A percentile compares a stretch with the other conserved stretches of the same genome.
Evolutionary conservation across 1,284 basidiomycete genomes (phyloP).

Genomic region (Ustilago trichophora): DNA sequence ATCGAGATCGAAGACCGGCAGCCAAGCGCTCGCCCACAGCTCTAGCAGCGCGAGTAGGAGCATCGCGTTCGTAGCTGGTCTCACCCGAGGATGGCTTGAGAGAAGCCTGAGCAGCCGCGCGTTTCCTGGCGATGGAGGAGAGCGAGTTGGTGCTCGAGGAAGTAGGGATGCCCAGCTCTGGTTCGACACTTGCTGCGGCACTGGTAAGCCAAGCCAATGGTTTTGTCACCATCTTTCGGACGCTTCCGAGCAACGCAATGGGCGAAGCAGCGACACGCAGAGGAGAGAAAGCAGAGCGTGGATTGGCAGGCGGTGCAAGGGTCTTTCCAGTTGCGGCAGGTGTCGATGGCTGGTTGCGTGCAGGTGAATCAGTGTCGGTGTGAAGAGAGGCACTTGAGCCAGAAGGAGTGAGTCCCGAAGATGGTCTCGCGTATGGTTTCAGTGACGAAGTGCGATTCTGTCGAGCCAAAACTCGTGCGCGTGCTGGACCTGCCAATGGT

Average conservation of each 20-base stretch:
- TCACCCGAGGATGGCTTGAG: slow-evolving; percentile 6
- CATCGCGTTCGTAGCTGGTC: slow-evolving; percentile 20
- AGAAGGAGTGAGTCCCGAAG: slow-evolving; percentile 10
- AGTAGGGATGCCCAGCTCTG: slow-evolving; percentile 34
- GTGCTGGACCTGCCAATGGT: slow-evolving; percentile 38
- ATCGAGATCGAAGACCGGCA: slow-evolving; percentile 35
- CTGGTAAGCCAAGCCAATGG: slow-evolving; percentile 50
- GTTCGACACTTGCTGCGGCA: slow-evolving; percentile 23
- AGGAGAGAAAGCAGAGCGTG: slow-evolving; percentile 39
- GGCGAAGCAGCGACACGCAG: slow-evolving; percentile 42
- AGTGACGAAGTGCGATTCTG: slow-evolving; percentile 38
- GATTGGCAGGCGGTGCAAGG: slow-evolving; percentile 21
- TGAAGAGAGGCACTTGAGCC: slow-evolving; percentile 17
- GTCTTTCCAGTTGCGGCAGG: slow-evolving; percentile 21
- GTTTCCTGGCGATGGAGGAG: slow-evolving; percentile 36
- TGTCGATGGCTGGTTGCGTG: slow-evolving; percentile 14
- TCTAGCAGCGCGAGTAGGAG: slow-evolving; percentile 41
- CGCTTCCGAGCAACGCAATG: slow-evolving; percentile 45
- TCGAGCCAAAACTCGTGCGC: slow-evolving; percentile 36
- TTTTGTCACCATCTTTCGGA: slow-evolving; percentile 48
- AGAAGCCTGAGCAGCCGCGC: slow-evolving; percentile 32
- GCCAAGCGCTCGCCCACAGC: slow-evolving; percentile 46
- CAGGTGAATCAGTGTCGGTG: slow-evolving; percentile 15
- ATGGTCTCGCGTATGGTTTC: slow-evolving; percentile 47
- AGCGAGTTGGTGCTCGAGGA: slow-evolving; percentile 48